A percentile compares a stretch with the other conserved stretches of the same genome.
These are phyloP conservation scores for Neopestalotiopsis sp. DNA, from an alignment of 2,329 filamentous ascomycete genomes.

Conservation along the genomic window DNA sequence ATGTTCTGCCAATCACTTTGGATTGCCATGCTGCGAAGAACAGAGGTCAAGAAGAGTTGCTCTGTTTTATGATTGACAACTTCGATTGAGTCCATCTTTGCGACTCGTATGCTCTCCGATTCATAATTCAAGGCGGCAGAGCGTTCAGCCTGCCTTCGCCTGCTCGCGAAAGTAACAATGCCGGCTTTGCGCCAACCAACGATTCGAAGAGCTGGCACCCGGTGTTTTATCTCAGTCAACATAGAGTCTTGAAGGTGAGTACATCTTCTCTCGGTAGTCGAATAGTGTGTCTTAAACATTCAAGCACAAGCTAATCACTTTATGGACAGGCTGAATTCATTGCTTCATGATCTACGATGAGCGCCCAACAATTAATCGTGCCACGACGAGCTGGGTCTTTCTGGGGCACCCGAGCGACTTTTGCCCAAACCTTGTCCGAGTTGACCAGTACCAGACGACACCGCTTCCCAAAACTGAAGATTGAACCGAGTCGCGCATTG, in stretches of 20 bases:
- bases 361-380: neutral
- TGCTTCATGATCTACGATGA: neutral
- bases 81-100: neutral
- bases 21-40: neutral
- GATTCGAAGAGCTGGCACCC: neutral
- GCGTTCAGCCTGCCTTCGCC: neutral
- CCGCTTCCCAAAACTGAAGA: constrained; percentile 23
- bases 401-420: constrained; percentile 19
- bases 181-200: neutral
- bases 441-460: constrained; percentile 24
- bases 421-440: constrained; percentile 28
- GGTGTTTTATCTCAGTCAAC: neutral
- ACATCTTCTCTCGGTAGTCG: neutral
- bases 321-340: neutral
- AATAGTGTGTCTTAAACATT: too few relatives aligned
- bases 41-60: too few relatives aligned
- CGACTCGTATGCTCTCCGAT: neutral
- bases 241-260: neutral
- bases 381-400: constrained; percentile 15
- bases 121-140: neutral
- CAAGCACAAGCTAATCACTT: neutral
- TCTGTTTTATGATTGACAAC: too few relatives aligned
- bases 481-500: constrained; percentile 30
- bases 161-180: neutral
- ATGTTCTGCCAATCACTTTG: neutral